Evolutionary conservation across 2,329 filamentous ascomycete species (phyloP).

Genomic region (Colletotrichum falcatum): DNA sequence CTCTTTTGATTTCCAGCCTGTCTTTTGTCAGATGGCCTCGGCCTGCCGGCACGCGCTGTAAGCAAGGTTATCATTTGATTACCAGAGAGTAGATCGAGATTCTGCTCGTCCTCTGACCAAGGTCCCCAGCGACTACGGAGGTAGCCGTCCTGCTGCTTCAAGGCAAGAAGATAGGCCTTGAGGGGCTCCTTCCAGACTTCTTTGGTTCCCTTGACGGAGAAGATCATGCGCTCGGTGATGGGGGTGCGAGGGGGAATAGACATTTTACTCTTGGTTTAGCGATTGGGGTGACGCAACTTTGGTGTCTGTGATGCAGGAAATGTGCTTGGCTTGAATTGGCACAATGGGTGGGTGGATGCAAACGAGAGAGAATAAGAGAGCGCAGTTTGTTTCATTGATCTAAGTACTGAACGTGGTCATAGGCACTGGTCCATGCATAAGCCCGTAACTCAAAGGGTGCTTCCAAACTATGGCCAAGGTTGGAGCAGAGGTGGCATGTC

Average conservation of each 20-base stretch:
- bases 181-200: conserved; percentile 36
- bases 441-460: too few species aligned
- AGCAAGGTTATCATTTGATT: background rate
- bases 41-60: too few species aligned
- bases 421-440: background rate
- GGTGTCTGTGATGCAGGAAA: background rate
- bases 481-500: background rate
- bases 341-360: background rate
- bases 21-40: background rate
- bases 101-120: conserved; percentile 34
- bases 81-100: conserved; percentile 33
- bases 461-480: background rate
- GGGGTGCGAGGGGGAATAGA: conserved; percentile 16
- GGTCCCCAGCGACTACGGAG: conserved; percentile 36
- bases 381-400: background rate
- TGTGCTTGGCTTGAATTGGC: background rate
- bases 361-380: background rate
- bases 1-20: conserved; percentile 34
- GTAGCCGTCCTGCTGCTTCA: conserved; percentile 33
- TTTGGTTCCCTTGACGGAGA: conserved; percentile 28
- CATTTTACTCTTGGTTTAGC: conserved; percentile 4
- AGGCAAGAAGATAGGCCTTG: conserved; percentile 31
- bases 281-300: background rate
- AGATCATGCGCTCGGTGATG: conserved; percentile 34
- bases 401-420: background rate